Conservation (phyloP, 2,329 filamentous ascomycete species). For the Zasmidium cellare region DNA sequence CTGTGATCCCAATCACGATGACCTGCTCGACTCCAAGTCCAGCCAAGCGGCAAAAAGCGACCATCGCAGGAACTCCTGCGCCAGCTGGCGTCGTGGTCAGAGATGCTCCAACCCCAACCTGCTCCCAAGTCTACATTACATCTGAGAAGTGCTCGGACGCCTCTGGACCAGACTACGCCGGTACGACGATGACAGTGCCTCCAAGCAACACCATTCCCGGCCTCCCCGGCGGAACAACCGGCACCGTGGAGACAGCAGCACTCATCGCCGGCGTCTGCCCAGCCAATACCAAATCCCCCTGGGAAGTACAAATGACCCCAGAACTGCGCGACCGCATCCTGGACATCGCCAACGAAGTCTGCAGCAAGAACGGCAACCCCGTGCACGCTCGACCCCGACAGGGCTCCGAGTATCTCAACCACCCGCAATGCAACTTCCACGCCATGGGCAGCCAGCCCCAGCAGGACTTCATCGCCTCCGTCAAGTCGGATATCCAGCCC, state of each 20-base stretch:
- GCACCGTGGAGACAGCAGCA: not conserved
- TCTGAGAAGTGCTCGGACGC: not conserved
- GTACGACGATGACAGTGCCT: not conserved
- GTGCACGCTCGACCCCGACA: not conserved
- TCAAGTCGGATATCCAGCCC: not conserved
- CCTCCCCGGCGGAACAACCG: not conserved
- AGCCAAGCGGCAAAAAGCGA: not conserved
- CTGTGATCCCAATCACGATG: not conserved
- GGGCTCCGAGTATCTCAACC: not conserved
- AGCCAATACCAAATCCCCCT: not conserved
- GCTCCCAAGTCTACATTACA: not conserved
- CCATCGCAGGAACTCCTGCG: not conserved
- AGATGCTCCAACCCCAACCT: not conserved
- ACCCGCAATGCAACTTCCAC: not conserved
- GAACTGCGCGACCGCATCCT: not conserved
- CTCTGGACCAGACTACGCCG: not conserved
- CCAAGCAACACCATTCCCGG: not conserved
- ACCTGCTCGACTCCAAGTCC: not conserved
- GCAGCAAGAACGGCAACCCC: not conserved
- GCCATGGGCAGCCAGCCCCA: not conserved
- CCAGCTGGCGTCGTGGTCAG: not conserved
- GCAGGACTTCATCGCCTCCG: not conserved
- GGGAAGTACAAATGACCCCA: not conserved
- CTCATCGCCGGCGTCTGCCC: not conserved
- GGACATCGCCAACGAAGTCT: not conserved